Base-by-base conservation (phyloP, 345 rosid species). In the Eucalyptus tenuipes region DNA sequence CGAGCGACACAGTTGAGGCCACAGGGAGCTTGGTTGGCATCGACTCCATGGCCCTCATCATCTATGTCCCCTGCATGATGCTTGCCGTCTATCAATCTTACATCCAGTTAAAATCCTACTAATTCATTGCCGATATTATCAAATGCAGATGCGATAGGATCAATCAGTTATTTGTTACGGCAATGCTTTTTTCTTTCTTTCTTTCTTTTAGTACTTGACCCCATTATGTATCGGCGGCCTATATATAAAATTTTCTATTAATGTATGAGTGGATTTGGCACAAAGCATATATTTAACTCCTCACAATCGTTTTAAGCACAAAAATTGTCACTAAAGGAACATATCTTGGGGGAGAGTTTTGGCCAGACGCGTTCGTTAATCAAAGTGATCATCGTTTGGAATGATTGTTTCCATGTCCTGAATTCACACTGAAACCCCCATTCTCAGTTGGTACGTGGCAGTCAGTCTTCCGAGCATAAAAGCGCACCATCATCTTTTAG, bases 11-110 rank as follows among this genome's bases (percentile, higher is more conserved):
- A 0, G 18, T 87, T 17, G 27, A 49, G 50, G 90, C 93, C 4
- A 66, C 86, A 22, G 87, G 47, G 8, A 49, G 84, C 42, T 80
- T 92, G 55, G 50, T 90, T 16, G 90, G 48, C 29, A 87, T 92
- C 80, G 92, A 89, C 16, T 18, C 81, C 16, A 11, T 91, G 25
- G 91, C 92, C 75, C 85, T 91, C 14, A 7, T 82, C 24, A 89
- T 86, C 50, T 92, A 88, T 55, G 87, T 89, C 3, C 86, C 90
- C 44, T 8, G 24, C 42, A 33, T 68, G 80, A 31, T 68, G 80
- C 80, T 68, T 33, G 80, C 80, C 24, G 42, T 68, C 42, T 68
- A 68, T 33, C 80, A 5, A 68, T 31, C 80, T 0, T 31, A 68
- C 12, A 6, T 52, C 57, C 10, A n/a, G n/a, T n/a, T n/a, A n/a